phyloP scores from a whole-genome alignment of 2,329 filamentous ascomycete species.

The Graphiopsis chlorocephala region DNA sequence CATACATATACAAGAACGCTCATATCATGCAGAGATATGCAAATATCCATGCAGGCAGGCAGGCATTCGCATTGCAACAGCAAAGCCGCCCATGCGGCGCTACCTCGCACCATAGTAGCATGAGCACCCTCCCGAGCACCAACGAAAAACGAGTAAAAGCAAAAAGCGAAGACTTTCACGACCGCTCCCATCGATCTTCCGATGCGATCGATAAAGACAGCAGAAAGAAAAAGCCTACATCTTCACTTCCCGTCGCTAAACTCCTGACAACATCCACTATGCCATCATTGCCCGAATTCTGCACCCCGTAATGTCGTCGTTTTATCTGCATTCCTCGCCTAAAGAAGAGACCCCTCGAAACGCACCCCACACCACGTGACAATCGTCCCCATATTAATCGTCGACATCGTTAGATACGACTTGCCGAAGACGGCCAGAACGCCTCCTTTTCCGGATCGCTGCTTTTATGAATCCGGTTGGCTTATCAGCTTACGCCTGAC shows the following conservation, averaged over 20 bases:
- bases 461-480: neutral
- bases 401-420: neutral
- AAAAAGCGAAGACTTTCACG: neutral
- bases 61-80: neutral
- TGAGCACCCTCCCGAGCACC: neutral
- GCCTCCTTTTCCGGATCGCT: neutral
- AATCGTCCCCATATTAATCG: neutral
- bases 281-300: constrained; percentile 6
- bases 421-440: neutral
- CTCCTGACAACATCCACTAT: constrained; percentile 3
- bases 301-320: constrained; percentile 10
- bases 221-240: neutral
- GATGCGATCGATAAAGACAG: neutral
- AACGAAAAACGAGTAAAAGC: neutral
- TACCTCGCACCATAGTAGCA: neutral
- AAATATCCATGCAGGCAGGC: neutral
- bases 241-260: neutral
- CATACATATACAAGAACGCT: constrained; percentile 2
- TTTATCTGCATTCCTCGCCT: neutral
- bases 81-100: neutral
- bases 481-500: neutral
- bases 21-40: neutral
- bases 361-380: constrained; percentile 11
- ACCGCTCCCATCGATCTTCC: neutral
- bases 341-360: neutral